Conservation (phyloP, 345 rosid genomes). For the Hypericum androsaemum region DNA sequence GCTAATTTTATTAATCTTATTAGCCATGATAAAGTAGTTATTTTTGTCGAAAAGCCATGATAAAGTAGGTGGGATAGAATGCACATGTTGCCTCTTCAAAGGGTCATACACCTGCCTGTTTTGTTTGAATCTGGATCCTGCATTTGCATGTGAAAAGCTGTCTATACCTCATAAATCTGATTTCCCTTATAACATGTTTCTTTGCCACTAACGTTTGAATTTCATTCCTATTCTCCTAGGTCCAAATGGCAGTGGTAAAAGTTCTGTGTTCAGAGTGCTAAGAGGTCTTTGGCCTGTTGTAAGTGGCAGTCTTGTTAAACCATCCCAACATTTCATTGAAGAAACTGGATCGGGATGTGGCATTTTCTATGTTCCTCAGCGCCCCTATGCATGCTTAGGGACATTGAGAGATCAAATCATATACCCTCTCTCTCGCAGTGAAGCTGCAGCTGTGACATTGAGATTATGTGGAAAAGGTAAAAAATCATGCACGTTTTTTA, state of each 20-base stretch:
- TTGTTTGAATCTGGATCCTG: too few relatives aligned
- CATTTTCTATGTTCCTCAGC: constrained; percentile 86
- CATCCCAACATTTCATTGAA: constrained; percentile 42
- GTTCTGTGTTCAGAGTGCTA: constrained; percentile 91
- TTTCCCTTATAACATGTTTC: too few relatives aligned
- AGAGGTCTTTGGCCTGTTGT: constrained; percentile 92
- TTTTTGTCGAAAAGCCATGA: too few relatives aligned
- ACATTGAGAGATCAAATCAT: constrained; percentile 97
- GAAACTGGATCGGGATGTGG: constrained; percentile 53
- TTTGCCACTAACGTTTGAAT: not conserved
- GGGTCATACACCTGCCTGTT: too few relatives aligned
- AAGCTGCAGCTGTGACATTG: constrained; percentile 49
- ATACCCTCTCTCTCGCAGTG: constrained; percentile 84
- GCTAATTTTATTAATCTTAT: too few relatives aligned
- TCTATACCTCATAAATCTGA: too few relatives aligned
- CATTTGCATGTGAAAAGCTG: too few relatives aligned
- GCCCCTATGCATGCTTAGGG: constrained; percentile 94
- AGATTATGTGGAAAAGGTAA: constrained; percentile 53
- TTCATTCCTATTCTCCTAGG: constrained; percentile 34
- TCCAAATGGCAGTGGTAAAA: constrained; percentile 97
- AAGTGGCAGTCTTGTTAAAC: constrained; percentile 69
- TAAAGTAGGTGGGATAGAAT: too few relatives aligned
- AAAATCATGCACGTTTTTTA: not conserved
- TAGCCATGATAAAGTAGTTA: too few relatives aligned
- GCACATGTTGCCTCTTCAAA: too few relatives aligned